Base-by-base conservation (phyloP, 2,329 filamentous ascomycete species). In the Aspergillus piperis region DNA sequence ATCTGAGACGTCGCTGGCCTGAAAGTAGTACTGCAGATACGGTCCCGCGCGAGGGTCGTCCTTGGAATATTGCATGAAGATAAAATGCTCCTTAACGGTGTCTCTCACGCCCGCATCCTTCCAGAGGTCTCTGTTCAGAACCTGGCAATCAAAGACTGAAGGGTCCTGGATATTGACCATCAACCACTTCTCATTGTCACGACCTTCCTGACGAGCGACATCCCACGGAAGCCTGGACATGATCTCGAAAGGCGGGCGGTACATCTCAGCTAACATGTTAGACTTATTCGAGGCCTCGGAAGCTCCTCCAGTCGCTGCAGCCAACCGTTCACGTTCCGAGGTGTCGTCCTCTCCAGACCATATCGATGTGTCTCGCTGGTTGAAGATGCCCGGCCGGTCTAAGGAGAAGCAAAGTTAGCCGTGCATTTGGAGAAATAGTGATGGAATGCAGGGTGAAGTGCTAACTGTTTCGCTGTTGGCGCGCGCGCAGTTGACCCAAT, bases 81-180 rank as follows among this genome's bases (percentile, higher is more conserved):
- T 85, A 74, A 99, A 99, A 78, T 96, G 93, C 73, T 97, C 94
- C 69, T 86, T 86, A 30, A 99, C 83, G 1, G 96, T 86, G n/a
- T 90, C 87, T 68, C 85, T 86, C 59, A 99, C 87, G 2, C 88
- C 84, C 17, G 85, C 77, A 68, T 97, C 90, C 78, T 97, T 97
- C 95, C 95, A 99, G 57, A 98, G 87, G 73, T 99, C 95, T 48
- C 95, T 86, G 73, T 99, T 99, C 17, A 99, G 81, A 2, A 91
- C 85, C 74, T 99, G 95, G 75, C 95, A 99, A 75, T 95, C 90
- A 75, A 99, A 99, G 70, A 96, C 88, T 38, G 90, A 90, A 66
- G 91, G 87, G 73, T 99, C 93, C 77, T 99, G 95, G 15, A 99
- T 88, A 73, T 99, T 98, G 63, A 97, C 92, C 67, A 99, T 78